Evolutionary conservation across 2,329 filamentous ascomycete genomes (phyloP), one percentile per base, ranked within the genome.

Genomic region (Claviceps capensis): DNA sequence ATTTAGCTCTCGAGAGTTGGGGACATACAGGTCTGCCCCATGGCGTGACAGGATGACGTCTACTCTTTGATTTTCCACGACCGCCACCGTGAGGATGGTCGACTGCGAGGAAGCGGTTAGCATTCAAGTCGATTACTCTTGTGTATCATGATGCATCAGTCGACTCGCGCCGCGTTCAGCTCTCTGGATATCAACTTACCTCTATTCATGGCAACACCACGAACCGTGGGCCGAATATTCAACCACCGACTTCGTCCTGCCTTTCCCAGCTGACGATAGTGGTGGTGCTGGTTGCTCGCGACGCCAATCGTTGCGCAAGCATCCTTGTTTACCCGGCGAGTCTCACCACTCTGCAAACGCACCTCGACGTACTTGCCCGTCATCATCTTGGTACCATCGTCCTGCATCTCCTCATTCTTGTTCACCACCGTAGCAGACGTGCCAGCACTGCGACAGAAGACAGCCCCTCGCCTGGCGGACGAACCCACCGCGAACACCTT

Each of bases 61-160:
- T 95, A 81, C 93, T 89, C 87, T 98, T 98, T 53, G 89, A 96
- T 74, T 98, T 98, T 74, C 93, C 93, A 77, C 94, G 82, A 71
- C 93, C 93, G 86, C 93, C 93, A 79, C 93, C 93, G 69, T 98
- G 93, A 64, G 93, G 93, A 77, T 98, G 93, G 65, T 98, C 93
- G 62, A 83, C 86, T 82, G 62, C 45, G 53, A 63, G 48, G 61
- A 36, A 36, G n/a, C 37, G 36, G n/a, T 54, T 42, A 51, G 53
- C 40, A 11, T 34, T 34, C 9, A 34, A 34, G 9, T 34, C 9
- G 9, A 34, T 34, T 34, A 11, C 30, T 34, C 9, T 34, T 34
- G 30, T 34, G 30, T 13, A 11, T n/a, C 9, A 5, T 14, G 4
- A 34, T 14, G 8, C 5, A 34, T 37, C 3, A 13, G 9, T 52